Evolutionary conservation across 805 yeast species (phyloP), one percentile per base, ranked within the genome.

Genomic region (Yamadazyma olivae): DNA sequence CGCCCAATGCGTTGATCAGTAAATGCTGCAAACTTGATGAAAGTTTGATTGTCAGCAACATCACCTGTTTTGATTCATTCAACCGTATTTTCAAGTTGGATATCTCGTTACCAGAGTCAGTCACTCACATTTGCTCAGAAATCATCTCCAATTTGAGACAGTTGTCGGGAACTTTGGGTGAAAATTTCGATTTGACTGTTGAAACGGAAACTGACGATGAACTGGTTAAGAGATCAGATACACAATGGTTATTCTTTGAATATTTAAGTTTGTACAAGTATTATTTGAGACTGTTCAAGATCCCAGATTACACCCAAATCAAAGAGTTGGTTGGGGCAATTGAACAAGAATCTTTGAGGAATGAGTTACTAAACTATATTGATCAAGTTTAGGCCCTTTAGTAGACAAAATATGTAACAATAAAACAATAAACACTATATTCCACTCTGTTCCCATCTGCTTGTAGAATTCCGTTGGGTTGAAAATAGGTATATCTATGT

Each of bases 41-140:
- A 37, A 64, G 65, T 41, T 59, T 67, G 34, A 54, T 65, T 24
- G 56, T 67, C 33, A 64, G 52, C 38, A 66, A 66, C 36, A 65
- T 66, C 12, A 61, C 70, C 10, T 64, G 72, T 48, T 65, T 65
- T 66, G 74, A 67, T 41, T 59, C 67, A 2, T 51, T 67, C 35
- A 59, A 62, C 39, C 45, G 73, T 30, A 52, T 65, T 3, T 52
- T 67, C 43, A 29, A 43, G 48, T 15, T 12, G 13, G 17, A 23
- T 4, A n/a, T 6, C 18, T 8, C 21, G 13, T 20, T 13, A n/a
- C 13, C n/a, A 18, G n/a, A n/a, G 10, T 13, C 20, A 6, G 17
- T 32, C 9, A n/a, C 6, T 17, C 4, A 32, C 5, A 24, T 24
- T 6, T 10, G 5, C 21, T n/a, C 25, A 16, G 6, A 10, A 5